Evolutionary conservation across 345 rosid species (phyloP).

Genomic region (Nasturtium officinale): DNA sequence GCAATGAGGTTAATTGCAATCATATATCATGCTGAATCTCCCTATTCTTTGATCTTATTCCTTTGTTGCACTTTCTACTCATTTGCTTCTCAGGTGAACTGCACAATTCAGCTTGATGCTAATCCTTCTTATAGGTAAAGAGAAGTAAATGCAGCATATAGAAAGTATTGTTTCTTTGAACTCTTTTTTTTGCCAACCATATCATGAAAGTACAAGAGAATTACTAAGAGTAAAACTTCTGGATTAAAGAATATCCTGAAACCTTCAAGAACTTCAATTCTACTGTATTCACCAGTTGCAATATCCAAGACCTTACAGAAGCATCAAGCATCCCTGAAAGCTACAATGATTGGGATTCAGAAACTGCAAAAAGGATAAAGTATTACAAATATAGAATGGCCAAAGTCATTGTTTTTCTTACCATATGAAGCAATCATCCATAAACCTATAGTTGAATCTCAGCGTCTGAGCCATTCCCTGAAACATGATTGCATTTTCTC

Average conservation of each 20-base stretch:
- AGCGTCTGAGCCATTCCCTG: constrained; percentile 62
- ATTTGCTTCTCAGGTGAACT: background rate
- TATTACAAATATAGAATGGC: background rate
- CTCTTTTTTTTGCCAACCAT: constrained; percentile 2
- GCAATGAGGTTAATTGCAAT: constrained; percentile 12
- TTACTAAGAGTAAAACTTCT: constrained; percentile 2
- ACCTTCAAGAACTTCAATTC: constrained; percentile 1
- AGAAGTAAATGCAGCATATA: constrained; percentile 3
- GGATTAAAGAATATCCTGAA: background rate
- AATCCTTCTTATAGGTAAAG: constrained; percentile 1
- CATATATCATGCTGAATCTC: background rate
- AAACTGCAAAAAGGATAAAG: background rate
- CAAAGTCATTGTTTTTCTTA: constrained; percentile 1
- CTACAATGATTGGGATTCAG: constrained; percentile 9
- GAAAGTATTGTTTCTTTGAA: constrained; percentile 1
- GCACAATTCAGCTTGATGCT: background rate
- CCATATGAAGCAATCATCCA: background rate
- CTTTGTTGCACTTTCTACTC: background rate
- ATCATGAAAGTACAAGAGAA: constrained; percentile 1
- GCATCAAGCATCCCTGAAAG: constrained; percentile 22
- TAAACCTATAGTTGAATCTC: constrained; percentile 26
- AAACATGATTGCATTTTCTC: constrained; percentile 78
- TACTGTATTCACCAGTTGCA: constrained; percentile 1
- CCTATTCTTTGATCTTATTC: background rate
- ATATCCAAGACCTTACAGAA: constrained; percentile 11